These are phyloP conservation scores for Castanea mollissima DNA, from an alignment of 306 rosid species.

Conservation along the genomic window DNA sequence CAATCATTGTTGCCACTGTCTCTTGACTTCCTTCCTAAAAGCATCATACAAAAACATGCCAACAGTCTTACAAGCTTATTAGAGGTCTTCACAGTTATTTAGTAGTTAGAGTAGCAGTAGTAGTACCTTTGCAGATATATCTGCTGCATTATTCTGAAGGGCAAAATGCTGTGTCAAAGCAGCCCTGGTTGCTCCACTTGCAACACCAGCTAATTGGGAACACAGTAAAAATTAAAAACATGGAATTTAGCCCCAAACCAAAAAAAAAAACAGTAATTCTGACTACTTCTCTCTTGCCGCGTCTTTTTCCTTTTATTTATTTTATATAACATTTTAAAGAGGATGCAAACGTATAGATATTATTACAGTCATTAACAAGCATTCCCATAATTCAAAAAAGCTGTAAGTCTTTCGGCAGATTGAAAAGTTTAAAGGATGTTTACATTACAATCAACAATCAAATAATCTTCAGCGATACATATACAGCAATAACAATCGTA, in stretches of 20 bases:
- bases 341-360: background rate
- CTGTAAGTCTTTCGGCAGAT: conserved; percentile 11
- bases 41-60: conserved; percentile 11
- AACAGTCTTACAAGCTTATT: conserved; percentile 10
- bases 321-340: background rate
- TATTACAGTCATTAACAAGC: background rate
- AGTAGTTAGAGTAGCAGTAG: conserved; percentile 1
- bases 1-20: conserved; percentile 79
- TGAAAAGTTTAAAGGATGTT: background rate
- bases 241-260: background rate
- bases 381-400: background rate
- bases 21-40: conserved; percentile 69
- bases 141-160: conserved; percentile 62
- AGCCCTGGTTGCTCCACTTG: conserved; percentile 99
- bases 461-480: background rate
- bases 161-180: conserved; percentile 99
- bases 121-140: conserved; percentile 63
- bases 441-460: background rate
- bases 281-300: background rate
- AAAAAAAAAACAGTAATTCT: background rate
- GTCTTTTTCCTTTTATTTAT: background rate
- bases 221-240: conserved; percentile 11
- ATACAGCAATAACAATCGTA: background rate
- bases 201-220: conserved; percentile 79
- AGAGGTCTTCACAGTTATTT: background rate